A percentile compares a stretch with the other conserved stretches of the same genome.
Conservation (phyloP, 352 stramenopile genomes). For the Globisporangium polare region DNA sequence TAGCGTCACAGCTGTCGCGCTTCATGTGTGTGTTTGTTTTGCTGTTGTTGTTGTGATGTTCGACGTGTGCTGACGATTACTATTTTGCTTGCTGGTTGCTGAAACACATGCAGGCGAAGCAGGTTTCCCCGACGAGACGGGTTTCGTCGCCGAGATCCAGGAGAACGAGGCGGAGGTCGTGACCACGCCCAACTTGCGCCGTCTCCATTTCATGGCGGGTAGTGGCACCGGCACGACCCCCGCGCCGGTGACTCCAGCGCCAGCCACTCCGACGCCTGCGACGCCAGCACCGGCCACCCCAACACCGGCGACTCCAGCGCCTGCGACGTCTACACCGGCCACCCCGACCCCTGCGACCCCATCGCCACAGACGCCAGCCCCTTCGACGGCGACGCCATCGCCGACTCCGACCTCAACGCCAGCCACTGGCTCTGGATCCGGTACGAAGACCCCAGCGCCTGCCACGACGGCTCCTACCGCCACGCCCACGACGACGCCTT, state of each 20-base stretch:
- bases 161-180: constrained; percentile 14
- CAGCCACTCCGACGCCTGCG: constrained; percentile 12
- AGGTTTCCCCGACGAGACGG: constrained; percentile 18
- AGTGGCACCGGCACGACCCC: constrained; percentile 2
- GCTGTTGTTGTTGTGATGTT: background rate
- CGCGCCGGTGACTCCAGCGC: constrained; percentile 18
- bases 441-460: constrained; percentile 6
- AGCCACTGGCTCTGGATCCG: background rate
- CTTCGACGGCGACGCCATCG: constrained; percentile 2
- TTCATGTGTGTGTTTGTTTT: background rate
- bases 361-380: constrained; percentile 15
- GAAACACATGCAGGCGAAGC: constrained; percentile 14
- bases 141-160: constrained; percentile 11
- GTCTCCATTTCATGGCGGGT: constrained; percentile 8
- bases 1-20: background rate
- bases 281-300: constrained; percentile 15
- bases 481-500: background rate
- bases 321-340: constrained; percentile 7
- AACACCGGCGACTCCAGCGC: constrained; percentile 20
- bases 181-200: constrained; percentile 9
- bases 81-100: background rate
- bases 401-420: background rate
- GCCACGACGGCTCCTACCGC: constrained; percentile 2
- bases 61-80: background rate
- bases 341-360: constrained; percentile 6